These are phyloP conservation scores for Phytophthora sojae DNA, from an alignment of 352 stramenopile genomes.

Conservation along the genomic window DNA sequence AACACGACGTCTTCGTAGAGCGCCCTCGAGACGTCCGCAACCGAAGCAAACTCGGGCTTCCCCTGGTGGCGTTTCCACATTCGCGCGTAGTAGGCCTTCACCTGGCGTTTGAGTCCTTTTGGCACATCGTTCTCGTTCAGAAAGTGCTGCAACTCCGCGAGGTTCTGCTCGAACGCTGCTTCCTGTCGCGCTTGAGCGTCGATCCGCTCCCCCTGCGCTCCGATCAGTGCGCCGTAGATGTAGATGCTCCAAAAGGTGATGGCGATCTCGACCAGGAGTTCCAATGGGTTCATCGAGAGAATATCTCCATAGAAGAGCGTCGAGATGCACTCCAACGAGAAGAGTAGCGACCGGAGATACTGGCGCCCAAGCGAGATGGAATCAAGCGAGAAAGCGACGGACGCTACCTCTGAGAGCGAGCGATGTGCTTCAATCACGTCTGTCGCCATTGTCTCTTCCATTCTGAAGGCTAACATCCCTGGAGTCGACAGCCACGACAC, in stretches of 20 bases:
- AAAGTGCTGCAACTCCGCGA: constrained; percentile 76
- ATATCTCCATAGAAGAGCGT: constrained; percentile 82
- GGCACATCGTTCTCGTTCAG: constrained; percentile 70
- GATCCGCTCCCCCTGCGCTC: constrained; percentile 60
- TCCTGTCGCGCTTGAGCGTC: constrained; percentile 52
- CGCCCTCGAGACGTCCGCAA: constrained; percentile 53
- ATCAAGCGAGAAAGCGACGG: constrained; percentile 26
- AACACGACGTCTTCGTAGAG: constrained; percentile 72
- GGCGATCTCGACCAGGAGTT: constrained; percentile 59
- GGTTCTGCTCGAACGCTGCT: constrained; percentile 68
- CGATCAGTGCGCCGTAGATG: constrained; percentile 72
- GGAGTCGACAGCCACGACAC: constrained; percentile 69
- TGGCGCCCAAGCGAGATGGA: constrained; percentile 54
- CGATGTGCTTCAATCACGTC: constrained; percentile 14
- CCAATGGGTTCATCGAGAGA: constrained; percentile 68
- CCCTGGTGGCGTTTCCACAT: constrained; percentile 61
- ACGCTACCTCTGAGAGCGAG: neutral
- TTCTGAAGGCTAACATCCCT: constrained; percentile 47
- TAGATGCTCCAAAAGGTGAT: constrained; percentile 77
- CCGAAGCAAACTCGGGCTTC: constrained; percentile 56
- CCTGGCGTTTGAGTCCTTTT: constrained; percentile 68
- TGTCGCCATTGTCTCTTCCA: neutral
- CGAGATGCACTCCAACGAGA: constrained; percentile 71
- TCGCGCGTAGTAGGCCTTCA: constrained; percentile 76
- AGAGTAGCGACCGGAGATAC: constrained; percentile 72